Conservation (phyloP, 441 rosid genomes). For the Sinapis alba region DNA sequence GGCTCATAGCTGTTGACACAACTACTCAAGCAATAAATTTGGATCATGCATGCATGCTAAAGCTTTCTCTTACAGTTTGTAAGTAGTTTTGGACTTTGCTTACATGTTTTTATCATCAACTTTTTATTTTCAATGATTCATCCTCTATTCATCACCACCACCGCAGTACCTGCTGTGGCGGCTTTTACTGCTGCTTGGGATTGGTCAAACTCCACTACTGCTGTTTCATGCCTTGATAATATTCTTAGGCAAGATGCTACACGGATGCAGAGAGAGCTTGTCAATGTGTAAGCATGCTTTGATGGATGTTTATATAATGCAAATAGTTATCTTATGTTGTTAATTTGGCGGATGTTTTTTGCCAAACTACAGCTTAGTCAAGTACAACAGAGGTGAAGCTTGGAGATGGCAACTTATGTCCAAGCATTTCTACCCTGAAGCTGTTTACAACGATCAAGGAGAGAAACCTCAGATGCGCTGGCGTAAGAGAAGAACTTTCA, state of each 20-base stretch:
- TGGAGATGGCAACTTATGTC: constrained; percentile 54
- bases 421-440: constrained; percentile 75
- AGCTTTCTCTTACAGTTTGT: constrained; percentile 32
- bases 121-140: not conserved
- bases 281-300: constrained; percentile 61
- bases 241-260: constrained; percentile 70
- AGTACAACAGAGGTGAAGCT: constrained; percentile 51
- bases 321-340: not conserved
- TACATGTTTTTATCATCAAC: not conserved
- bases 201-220: constrained; percentile 40
- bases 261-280: constrained; percentile 70
- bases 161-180: constrained; percentile 50
- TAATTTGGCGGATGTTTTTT: not conserved
- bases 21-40: not conserved
- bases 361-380: constrained; percentile 52
- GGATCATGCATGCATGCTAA: not conserved
- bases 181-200: constrained; percentile 40
- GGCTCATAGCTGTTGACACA: not conserved
- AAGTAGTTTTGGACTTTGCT: not conserved
- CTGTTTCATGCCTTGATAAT: constrained; percentile 53
- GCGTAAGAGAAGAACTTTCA: constrained; percentile 68
- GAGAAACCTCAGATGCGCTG: constrained; percentile 65
- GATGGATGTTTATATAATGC: not conserved
- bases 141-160: not conserved
- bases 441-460: constrained; percentile 69